Evolutionary conservation across 225 moss, liverwort and hornwort genomes (phyloP).

Genomic region (Marchantia polymorpha): DNA sequence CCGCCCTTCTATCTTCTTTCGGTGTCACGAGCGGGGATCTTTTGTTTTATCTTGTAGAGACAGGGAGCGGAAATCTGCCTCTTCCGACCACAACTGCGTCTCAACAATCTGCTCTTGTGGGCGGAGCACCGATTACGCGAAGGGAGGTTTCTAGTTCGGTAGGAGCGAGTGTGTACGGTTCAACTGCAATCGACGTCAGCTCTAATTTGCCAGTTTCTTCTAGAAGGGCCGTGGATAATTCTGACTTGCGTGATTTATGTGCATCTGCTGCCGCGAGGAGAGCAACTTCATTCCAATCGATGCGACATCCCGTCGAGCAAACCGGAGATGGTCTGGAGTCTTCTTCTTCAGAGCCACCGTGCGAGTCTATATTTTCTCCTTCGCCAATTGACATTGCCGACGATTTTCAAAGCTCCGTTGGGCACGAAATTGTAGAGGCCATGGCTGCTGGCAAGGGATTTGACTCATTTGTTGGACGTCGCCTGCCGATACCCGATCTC

Average conservation of each 20-base stretch:
- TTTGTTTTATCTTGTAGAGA: slow-evolving; percentile 55
- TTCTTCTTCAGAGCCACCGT: slow-evolving; percentile 9
- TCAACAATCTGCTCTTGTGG: neutral
- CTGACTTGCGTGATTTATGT: slow-evolving; percentile 58
- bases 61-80: slow-evolving; percentile 23
- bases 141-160: neutral
- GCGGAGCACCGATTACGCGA: neutral
- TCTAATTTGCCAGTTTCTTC: neutral
- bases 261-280: slow-evolving; percentile 68
- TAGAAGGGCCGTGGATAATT: slow-evolving; percentile 10
- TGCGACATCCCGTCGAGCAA: slow-evolving; percentile 4
- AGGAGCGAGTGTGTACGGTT: slow-evolving; percentile 1
- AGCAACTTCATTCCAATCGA: slow-evolving; percentile 32
- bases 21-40: slow-evolving; percentile 85
- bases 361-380: slow-evolving; percentile 14
- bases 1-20: slow-evolving; percentile 51
- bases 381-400: neutral
- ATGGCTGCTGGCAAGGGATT: slow-evolving; percentile 36
- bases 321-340: neutral
- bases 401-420: slow-evolving; percentile 17
- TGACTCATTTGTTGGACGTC: slow-evolving; percentile 21
- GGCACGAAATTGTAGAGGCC: slow-evolving; percentile 35
- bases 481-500: slow-evolving; percentile 67
- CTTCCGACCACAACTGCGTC: slow-evolving; percentile 6
- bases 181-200: neutral